phyloP scores from a whole-genome alignment of 2,329 filamentous ascomycete genomes.

The Aquanectria penicillioides region DNA sequence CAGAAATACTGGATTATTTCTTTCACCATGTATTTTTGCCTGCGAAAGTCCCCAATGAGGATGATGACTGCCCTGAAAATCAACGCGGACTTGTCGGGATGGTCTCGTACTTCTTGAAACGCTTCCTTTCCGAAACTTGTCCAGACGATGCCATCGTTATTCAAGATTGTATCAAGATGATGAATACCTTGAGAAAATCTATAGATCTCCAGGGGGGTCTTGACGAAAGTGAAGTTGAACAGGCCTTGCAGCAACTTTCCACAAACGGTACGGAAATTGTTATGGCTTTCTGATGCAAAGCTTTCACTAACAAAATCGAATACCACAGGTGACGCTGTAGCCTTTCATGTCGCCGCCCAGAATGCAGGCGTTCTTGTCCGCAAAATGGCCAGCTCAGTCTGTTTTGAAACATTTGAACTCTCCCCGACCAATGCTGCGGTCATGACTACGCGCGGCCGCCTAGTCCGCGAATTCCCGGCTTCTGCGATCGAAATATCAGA shows the following conservation, averaged over 20 bases:
- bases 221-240: not conserved
- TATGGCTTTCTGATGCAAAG: not conserved
- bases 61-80: constrained; percentile 14
- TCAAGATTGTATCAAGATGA: constrained; percentile 17
- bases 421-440: constrained; percentile 22
- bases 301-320: not conserved
- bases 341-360: constrained; percentile 24
- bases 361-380: constrained; percentile 28
- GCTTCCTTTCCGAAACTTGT: constrained; percentile 5
- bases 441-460: constrained; percentile 17
- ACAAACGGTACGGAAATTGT: not conserved
- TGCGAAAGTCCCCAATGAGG: constrained; percentile 37
- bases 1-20: constrained; percentile 14
- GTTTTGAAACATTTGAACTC: constrained; percentile 30
- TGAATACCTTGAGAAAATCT: constrained; percentile 15
- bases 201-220: constrained; percentile 5
- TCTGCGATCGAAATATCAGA: constrained; percentile 2
- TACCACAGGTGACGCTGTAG: not conserved
- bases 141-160: not conserved
- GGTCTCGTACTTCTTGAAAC: constrained; percentile 7
- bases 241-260: constrained; percentile 2
- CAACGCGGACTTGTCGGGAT: constrained; percentile 12
- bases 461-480: constrained; percentile 26
- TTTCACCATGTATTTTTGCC: constrained; percentile 47
- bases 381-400: not conserved